Evolutionary conservation across 345 rosid genomes (phyloP), one percentile per base, ranked within the genome.

Genomic region (Eucalyptus tenuipes): DNA sequence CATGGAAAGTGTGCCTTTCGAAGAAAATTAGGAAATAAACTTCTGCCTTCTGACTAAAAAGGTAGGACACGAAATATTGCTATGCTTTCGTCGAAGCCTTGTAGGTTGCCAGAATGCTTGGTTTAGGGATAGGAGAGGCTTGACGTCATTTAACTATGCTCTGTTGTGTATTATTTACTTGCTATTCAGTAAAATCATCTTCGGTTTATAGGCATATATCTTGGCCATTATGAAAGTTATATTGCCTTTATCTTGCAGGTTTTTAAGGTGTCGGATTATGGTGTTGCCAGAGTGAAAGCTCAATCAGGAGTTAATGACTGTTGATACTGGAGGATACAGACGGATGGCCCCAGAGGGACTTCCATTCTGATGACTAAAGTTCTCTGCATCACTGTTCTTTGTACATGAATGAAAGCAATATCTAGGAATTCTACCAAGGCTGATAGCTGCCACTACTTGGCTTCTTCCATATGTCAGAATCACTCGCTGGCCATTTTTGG

Each of bases 281-380:
- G 99, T 82, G 99, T 98, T 91, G 99, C 99, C 61, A 93, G 98
- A 92, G 99, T 96, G 89, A 94, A 97, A 94, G 92, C 96, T 87
- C 98, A 97, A 88, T 89, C 98, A 86, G 99, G 98, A 91, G 98
- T 98, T 45, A 97, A 97, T 98, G 99, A 98, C 99, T 16, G 98
- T 99, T 80, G 99, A 98, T 94, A 98, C 99, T 31, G 99, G 99
- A 93, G 96, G 99, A 29, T 97, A 97, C 88, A 91, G 99, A 81
- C 97, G 99, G 99, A 98, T 96, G 99, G 98, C 99, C 90, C 99
- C 99, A 48, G 99, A 97, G 99, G 99, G 96, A 85, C 85, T 87
- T 86, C 52, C 47, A 42, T 45, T n/a, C 40, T 59, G 79, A 13
- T 87, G 13, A 31, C 53, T 44, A 64, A 24, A 68, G 75, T 42